Percentiles rank a stretch among this genome's conserved stretches.
Conservation (phyloP, 225 moss, liverwort and hornwort genomes). For the Sphagnum tenellum region DNA sequence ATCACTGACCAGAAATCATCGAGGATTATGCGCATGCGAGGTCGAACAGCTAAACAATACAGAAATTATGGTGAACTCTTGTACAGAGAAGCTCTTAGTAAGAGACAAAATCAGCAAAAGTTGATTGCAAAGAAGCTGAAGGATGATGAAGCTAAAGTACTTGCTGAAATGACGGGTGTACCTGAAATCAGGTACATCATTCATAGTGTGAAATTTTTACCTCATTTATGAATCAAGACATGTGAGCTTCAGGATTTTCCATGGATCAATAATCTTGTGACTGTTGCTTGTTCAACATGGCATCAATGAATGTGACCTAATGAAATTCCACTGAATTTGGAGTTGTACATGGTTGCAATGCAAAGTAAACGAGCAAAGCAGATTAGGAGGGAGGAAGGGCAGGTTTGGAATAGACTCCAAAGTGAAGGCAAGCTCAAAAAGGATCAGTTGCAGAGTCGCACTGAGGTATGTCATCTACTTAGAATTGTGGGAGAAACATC, state of each 20-base stretch:
- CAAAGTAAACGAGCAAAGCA: slow-evolving; percentile 86
- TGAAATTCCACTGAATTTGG: not conserved
- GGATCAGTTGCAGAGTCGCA: slow-evolving; percentile 73
- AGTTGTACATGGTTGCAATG: slow-evolving; percentile 17
- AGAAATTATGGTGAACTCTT: slow-evolving; percentile 88
- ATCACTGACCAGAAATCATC: slow-evolving; percentile 60
- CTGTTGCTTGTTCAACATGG: too few relatives aligned
- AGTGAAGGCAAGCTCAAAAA: slow-evolving; percentile 54
- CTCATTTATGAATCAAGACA: too few relatives aligned
- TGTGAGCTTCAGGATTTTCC: too few relatives aligned
- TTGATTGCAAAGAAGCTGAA: slow-evolving; percentile 51
- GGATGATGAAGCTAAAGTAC: slow-evolving; percentile 67
- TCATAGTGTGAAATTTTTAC: too few relatives aligned
- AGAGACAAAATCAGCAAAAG: slow-evolving; percentile 51
- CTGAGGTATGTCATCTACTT: slow-evolving; percentile 42
- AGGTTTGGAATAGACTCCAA: slow-evolving; percentile 82
- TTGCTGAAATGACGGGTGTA: slow-evolving; percentile 65
- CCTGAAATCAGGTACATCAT: slow-evolving; percentile 68
- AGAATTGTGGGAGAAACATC: too few relatives aligned
- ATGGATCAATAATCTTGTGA: too few relatives aligned
- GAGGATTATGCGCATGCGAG: slow-evolving; percentile 81
- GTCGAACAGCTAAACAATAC: slow-evolving; percentile 78
- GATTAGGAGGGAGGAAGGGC: slow-evolving; percentile 43
- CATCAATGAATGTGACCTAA: too few relatives aligned
- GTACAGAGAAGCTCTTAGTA: slow-evolving; percentile 66